Evolutionary conservation across 345 rosid species (phyloP).

Genomic region (Bretschneidera sinensis): DNA sequence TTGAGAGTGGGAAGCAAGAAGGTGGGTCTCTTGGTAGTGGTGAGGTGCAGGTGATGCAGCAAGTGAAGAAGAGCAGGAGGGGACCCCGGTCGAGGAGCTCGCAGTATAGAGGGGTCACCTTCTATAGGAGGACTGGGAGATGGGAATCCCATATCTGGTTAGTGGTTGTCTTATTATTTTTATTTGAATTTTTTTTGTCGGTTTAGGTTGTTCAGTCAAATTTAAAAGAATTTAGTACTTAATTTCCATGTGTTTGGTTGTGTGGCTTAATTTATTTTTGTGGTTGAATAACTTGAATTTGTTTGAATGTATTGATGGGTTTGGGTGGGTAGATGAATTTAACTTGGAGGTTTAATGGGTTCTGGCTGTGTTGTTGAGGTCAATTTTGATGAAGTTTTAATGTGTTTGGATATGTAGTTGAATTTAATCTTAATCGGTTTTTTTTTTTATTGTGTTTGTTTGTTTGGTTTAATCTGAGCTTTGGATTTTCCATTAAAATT

Average conservation of each 20-base stretch:
- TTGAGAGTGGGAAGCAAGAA: constrained; percentile 21
- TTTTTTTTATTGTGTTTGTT: not conserved
- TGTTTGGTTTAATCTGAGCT: not conserved
- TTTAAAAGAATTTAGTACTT: not conserved
- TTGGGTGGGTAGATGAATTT: not conserved
- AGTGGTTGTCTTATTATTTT: not conserved
- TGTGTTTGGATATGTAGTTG: not conserved
- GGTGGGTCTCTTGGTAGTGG: constrained; percentile 32
- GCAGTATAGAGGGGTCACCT: constrained; percentile 93
- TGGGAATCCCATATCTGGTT: constrained; percentile 99
- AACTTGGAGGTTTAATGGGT: not conserved
- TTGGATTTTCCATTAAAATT: not conserved
- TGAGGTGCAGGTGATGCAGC: constrained; percentile 39
- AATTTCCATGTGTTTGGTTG: not conserved
- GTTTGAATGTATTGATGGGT: not conserved
- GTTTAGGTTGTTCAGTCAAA: too few species aligned
- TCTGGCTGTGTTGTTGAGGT: not conserved
- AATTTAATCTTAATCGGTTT: not conserved
- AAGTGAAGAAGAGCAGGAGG: constrained; percentile 76
- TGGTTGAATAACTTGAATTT: not conserved
- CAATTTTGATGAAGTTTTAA: not conserved
- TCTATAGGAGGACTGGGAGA: constrained; percentile 88
- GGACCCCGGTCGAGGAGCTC: constrained; percentile 99
- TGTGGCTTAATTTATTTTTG: not conserved
- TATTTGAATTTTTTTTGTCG: not conserved